phyloP scores from a whole-genome alignment of 2,329 filamentous ascomycete species.

The Phoma sp. region DNA sequence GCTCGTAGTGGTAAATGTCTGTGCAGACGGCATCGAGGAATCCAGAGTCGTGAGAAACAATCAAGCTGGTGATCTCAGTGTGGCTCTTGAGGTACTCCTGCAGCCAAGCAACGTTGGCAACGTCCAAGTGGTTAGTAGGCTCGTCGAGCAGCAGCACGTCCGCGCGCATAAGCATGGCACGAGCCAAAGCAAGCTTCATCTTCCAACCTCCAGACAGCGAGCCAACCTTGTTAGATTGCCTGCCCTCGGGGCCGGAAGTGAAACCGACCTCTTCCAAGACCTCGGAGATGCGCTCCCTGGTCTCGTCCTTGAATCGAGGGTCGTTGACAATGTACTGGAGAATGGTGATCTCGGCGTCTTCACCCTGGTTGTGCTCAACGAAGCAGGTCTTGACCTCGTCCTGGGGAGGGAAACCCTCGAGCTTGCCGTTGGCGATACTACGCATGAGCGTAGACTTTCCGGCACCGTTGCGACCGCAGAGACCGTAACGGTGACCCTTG shows the following conservation, averaged over 20 bases:
- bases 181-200: constrained; percentile 97
- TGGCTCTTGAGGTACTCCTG: constrained; percentile 96
- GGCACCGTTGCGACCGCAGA: constrained; percentile 95
- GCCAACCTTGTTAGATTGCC: constrained; percentile 88
- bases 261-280: constrained; percentile 95
- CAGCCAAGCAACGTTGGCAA: constrained; percentile 94
- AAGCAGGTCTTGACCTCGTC: constrained; percentile 95
- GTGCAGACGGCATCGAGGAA: constrained; percentile 98
- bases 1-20: constrained; percentile 98
- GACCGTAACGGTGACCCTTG: constrained; percentile 96
- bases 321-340: constrained; percentile 92
- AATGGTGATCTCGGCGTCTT: constrained; percentile 96
- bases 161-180: constrained; percentile 96
- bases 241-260: constrained; percentile 84
- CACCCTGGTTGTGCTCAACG: constrained; percentile 98
- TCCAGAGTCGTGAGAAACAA: constrained; percentile 97
- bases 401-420: constrained; percentile 94
- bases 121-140: constrained; percentile 98
- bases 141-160: constrained; percentile 97
- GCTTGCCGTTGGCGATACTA: constrained; percentile 91
- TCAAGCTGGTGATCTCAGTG: constrained; percentile 94
- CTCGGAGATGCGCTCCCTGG: constrained; percentile 78
- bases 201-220: constrained; percentile 98
- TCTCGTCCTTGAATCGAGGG: constrained; percentile 80
- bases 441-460: constrained; percentile 99